Evolutionary conservation across 306 rosid species (phyloP).

Genomic region (Myrica gale): DNA sequence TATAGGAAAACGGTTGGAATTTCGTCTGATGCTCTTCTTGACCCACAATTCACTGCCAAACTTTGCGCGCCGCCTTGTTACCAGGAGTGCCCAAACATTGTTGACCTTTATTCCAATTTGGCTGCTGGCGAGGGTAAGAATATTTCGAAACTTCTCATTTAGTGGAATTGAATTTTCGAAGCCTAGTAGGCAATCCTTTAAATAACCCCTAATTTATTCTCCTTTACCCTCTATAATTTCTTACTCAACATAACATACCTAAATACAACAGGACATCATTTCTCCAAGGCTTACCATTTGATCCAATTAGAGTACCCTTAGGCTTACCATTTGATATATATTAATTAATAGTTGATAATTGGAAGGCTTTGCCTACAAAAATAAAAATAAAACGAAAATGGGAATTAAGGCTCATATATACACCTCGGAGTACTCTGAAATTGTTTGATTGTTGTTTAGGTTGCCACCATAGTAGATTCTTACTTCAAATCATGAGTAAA

Average conservation of each 20-base stretch:
- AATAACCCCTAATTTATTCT: no score
- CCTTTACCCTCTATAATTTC: no score
- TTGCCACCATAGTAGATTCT: background rate
- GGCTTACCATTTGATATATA: no score
- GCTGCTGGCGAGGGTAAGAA: conserved; percentile 73
- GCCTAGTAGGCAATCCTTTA: no score
- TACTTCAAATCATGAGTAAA: background rate
- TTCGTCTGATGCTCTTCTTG: conserved; percentile 77
- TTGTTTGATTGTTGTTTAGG: background rate
- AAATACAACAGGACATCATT: no score
- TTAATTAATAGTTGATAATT: no score
- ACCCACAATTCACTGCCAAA: conserved; percentile 60
- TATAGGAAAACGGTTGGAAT: conserved; percentile 68
- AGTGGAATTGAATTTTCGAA: no score
- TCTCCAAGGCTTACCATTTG: no score
- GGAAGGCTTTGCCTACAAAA: background rate
- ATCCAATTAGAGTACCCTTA: no score
- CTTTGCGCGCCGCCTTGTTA: conserved; percentile 71
- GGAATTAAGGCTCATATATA: no score
- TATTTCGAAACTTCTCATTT: no score
- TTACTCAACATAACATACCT: no score
- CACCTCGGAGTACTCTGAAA: background rate
- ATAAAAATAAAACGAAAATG: background rate
- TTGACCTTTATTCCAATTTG: conserved; percentile 72
- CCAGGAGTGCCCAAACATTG: conserved; percentile 69